Evolutionary conservation across 2,329 filamentous ascomycete genomes (phyloP).

Genomic region (Ophiostoma fasciatum): DNA sequence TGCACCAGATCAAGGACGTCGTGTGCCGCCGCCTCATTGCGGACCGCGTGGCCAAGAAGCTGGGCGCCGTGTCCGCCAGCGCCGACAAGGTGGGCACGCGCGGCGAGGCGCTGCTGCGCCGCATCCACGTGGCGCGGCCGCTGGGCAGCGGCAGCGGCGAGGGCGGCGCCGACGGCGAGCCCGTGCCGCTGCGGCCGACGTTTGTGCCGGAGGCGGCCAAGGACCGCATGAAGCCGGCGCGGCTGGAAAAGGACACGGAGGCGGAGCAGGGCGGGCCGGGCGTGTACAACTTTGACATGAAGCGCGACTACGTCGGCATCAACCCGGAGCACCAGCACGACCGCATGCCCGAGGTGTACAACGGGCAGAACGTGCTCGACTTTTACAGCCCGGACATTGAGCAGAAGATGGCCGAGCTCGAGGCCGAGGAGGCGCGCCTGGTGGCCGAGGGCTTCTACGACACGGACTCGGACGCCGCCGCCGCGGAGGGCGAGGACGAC

Average conservation of each 20-base stretch:
- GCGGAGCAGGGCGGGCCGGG: conserved; percentile 87
- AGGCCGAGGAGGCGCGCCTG: conserved; percentile 89
- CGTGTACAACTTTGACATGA: conserved; percentile 89
- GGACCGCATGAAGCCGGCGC: conserved; percentile 44
- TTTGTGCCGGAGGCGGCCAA: conserved; percentile 81
- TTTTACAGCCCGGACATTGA: conserved; percentile 97
- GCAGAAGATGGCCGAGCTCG: conserved; percentile 74
- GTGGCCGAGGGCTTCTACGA: conserved; percentile 91
- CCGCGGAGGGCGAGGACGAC: conserved; percentile 47
- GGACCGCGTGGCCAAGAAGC: conserved; percentile 85
- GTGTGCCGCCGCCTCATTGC: conserved; percentile 88
- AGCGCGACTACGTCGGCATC: conserved; percentile 74
- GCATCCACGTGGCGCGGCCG: conserved; percentile 95
- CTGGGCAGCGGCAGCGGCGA: conserved; percentile 46
- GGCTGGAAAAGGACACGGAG: conserved; percentile 72
- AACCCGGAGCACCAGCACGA: conserved; percentile 93
- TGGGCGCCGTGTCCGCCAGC: conserved; percentile 75
- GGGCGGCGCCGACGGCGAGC: conserved; percentile 4
- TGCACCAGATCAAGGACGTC: conserved; percentile 88
- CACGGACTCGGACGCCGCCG: conserved; percentile 74
- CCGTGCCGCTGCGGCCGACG: conserved; percentile 48
- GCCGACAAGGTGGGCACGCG: conserved; percentile 65
- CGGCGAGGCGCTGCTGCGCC: conserved; percentile 76
- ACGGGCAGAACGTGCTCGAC: conserved; percentile 96
- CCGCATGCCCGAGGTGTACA: conserved; percentile 82